Base-by-base conservation (phyloP, 2,329 filamentous ascomycete species). In the Emergomyces orientalis region DNA sequence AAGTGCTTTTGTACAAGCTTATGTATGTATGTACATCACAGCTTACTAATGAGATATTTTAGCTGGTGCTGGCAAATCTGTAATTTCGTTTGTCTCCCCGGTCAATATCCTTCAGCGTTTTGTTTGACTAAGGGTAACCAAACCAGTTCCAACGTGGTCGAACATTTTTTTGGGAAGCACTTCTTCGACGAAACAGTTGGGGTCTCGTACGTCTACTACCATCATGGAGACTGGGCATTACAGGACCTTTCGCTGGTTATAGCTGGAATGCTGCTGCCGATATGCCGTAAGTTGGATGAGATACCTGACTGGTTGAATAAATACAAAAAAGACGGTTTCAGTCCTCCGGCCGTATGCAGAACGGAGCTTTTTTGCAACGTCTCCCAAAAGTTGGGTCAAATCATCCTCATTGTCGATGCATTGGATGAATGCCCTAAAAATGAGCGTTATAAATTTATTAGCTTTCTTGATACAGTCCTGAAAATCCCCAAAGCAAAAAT, bases 111-210 rank as follows among this genome's bases (percentile, higher is more conserved):
- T 17, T 22, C 37, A 54, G 32, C 8, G 39, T 13, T 3, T 3
- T 25, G 8, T 19, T 30, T 34, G 52, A 14, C 52, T 56, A 56
- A 39, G 4, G 13, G 25, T 51, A 14, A 30, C 11, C 25, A 54
- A 39, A 30, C 27, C n/a, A 61, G 59, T 30, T 61, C 59, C 22
- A 61, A 61, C 37, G 43, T 61, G 4, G 27, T 61, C 49, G 59
- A 61, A n/a, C 34, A 54, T 27, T 19, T 61, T 22, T 45, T 25
- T n/a, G n/a, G 14, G 7, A 54, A 39, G 5, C 34, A 61, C 25
- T 13, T 47, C 13, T 41, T 54, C 13, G n/a, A 45, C 22, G 11
- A 41, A n/a, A 55, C 37, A 39, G 17, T 45, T 22, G 47, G 49
- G 6, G 49, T 61, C 14, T 30, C 39, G 19, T 55, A 55, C 47